Base-by-base conservation (phyloP, 2,329 filamentous ascomycete species). In the Mycocentrospora acerina region DNA sequence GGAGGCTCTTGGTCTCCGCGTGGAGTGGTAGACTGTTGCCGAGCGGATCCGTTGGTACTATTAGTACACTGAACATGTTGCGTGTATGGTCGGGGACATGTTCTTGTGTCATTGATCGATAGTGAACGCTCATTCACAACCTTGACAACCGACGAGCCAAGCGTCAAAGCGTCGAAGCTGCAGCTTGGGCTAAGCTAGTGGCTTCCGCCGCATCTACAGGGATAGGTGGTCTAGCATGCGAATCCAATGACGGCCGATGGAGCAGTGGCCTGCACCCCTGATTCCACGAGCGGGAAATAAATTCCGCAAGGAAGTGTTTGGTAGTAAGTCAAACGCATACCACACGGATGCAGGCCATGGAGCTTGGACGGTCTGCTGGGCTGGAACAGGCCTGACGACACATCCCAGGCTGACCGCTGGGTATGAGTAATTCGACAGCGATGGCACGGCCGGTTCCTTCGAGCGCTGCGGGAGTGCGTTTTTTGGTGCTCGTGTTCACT, bases 41-140 rank as follows among this genome's bases (percentile, higher is more conserved):
- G 51, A 48, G 55, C 48, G 58, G 53, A 50, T 43, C 54, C 52
- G 51, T 48, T 46, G 47, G 46, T 46, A 51, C 54, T 55, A 60
- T 59, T 56, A 53, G 51, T 50, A 59, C 45, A 47, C 42, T 51
- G 42, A 40, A 43, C 57, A 60, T 59, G 53, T 52, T 61, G 54
- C 50, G 52, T 48, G 48, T 49, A 51, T 44, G 39, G 51, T 57
- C 55, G 44, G 52, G 37, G 46, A 51, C 46, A 51, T 48, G 44
- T 45, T 46, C 54, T 57, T 60, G 60, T 59, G 59, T 62, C 62
- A 64, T 63, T 53, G 57, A 59, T 46, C 53, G 59, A 40, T 48
- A 59, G 43, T 47, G 48, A 55, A 57, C 51, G 56, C 48, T 52
- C 52, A 61, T 53, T 52, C 50, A 40, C 53, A 57, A 62, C 56